Base-by-base conservation (phyloP, 2,329 filamentous ascomycete species). In the Drechslera avenae region DNA sequence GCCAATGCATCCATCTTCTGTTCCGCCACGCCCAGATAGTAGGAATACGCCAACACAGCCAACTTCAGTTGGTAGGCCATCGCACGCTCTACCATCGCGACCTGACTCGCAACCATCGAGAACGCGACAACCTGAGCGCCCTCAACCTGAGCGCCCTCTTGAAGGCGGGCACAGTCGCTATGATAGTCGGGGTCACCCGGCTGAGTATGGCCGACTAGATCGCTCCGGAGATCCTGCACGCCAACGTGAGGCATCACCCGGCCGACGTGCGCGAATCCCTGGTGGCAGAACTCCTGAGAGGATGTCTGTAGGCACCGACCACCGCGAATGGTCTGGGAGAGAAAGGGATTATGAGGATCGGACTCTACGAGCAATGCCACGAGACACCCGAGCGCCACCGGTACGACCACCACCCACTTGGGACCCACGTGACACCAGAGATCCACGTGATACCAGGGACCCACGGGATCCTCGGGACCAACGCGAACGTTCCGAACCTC, bases 51-150 rank as follows among this genome's bases (percentile, higher is more conserved):
- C 59, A 7, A 53, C 42, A 16, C 71, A 73, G 40, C 48, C 56
- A n/a, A 45, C 63, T 18, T 54, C 61, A 32, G 48, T 57, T 34
- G 57, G 62, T 18, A 67, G 71, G 49, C 52, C 60, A 39, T 62
- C 73, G 21, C 77, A 77, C 56, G 70, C 71, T 13, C 72, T 87
- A 5, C 85, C 85, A 1, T 84, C 73, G 46, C 78, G 83, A 46
- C 84, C 84, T 13, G 83, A 86, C 56, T 78, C 83, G 9, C 82
- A 82, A 6, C 81, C 82, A 37, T 78, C 79, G 0, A 76, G 76
- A 18, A 39, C 56, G 16, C 65, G 71, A 31, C 64, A 64, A 33
- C 39, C 55, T 17, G 69, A 73, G 31, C 70, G 72, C 62, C n/a
- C 31, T 46, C n/a, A 47, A n/a, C n/a, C 48, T 21, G 73, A 75